Evolutionary conservation across 2,329 filamentous ascomycete genomes (phyloP).

Genomic region (Rutstroemia sp.): DNA sequence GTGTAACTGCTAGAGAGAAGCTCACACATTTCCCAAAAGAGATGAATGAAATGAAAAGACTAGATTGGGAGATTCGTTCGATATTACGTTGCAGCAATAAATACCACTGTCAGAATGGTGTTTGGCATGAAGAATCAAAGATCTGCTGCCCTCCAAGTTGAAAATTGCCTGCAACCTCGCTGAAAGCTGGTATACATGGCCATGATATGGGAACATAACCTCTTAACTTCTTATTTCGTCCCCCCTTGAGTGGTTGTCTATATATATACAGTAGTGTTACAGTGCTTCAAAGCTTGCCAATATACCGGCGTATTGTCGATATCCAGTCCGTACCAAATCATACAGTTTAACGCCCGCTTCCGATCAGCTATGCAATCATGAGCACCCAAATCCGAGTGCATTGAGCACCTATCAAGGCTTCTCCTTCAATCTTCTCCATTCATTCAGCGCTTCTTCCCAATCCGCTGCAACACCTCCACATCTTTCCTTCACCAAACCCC

Average conservation of each 20-base stretch:
- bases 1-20: not conserved
- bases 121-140: no score
- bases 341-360: constrained; percentile 3
- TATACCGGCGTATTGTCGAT: not conserved
- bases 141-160: no score
- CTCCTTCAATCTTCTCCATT: constrained; percentile 44
- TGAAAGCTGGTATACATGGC: no score
- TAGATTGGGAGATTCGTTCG: not conserved
- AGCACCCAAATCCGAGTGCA: not conserved
- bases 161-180: no score
- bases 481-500: constrained; percentile 68
- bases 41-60: not conserved
- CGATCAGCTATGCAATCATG: not conserved
- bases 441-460: constrained; percentile 59
- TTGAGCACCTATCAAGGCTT: not conserved
- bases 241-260: not conserved
- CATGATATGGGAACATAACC: not conserved
- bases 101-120: no score
- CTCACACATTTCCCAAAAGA: not conserved
- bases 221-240: not conserved
- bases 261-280: not conserved
- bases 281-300: not conserved
- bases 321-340: not conserved
- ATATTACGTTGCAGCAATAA: no score
- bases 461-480: constrained; percentile 54